Conservation (phyloP, 805 yeast species). For the Cyberlindnera subsufficiens region DNA sequence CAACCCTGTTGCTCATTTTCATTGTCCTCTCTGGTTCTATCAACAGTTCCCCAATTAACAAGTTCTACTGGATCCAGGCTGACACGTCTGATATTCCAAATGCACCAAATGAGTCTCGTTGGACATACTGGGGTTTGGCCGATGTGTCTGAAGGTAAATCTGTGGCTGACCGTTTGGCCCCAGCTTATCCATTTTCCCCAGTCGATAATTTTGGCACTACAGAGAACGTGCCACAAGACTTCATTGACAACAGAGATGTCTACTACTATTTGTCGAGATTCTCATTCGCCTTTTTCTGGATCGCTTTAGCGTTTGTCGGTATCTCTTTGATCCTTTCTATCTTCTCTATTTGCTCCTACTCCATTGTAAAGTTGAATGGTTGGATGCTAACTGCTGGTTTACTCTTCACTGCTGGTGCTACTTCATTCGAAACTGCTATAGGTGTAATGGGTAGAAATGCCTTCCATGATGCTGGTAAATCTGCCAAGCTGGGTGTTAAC, state of each 20-base stretch:
- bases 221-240: conserved; percentile 45
- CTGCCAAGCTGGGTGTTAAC: conserved; percentile 48
- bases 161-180: conserved; percentile 38
- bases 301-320: conserved; percentile 57
- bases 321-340: conserved; percentile 51
- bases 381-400: conserved; percentile 46
- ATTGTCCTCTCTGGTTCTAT: conserved; percentile 61
- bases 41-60: conserved; percentile 50
- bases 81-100: conserved; percentile 51
- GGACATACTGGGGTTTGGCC: conserved; percentile 84
- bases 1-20: conserved; percentile 47
- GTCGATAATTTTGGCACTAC: conserved; percentile 62
- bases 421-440: conserved; percentile 70
- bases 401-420: conserved; percentile 54
- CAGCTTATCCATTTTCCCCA: conserved; percentile 73
- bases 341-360: conserved; percentile 49
- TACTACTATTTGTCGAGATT: conserved; percentile 64
- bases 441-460: conserved; percentile 69
- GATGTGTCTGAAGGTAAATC: conserved; percentile 30
- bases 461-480: conserved; percentile 43
- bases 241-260: conserved; percentile 46
- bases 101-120: conserved; percentile 51
- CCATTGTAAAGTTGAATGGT: conserved; percentile 49
- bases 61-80: conserved; percentile 66
- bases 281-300: conserved; percentile 55